These are phyloP conservation scores for Astragalus glycyphyllos DNA, from an alignment of 306 rosid species.

Conservation along the genomic window DNA sequence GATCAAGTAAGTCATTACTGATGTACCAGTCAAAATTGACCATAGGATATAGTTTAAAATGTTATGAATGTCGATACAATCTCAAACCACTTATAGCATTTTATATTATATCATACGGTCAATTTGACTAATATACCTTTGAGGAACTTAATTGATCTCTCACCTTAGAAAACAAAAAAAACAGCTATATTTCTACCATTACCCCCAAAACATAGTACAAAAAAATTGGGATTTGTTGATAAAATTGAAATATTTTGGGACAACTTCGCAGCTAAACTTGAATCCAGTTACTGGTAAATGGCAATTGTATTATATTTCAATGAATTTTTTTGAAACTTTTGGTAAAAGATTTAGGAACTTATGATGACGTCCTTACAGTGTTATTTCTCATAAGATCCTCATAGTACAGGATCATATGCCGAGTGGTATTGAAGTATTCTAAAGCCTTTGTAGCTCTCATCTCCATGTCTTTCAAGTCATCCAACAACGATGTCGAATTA, in stretches of 20 bases:
- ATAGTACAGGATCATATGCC: constrained; percentile 77
- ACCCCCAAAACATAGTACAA: too few species aligned
- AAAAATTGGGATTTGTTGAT: too few species aligned
- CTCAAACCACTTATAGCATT: too few species aligned
- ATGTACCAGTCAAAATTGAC: too few species aligned
- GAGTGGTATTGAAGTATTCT: constrained; percentile 73
- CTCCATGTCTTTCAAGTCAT: constrained; percentile 74
- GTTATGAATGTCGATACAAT: too few species aligned
- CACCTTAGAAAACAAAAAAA: too few species aligned
- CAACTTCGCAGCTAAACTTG: constrained; percentile 8
- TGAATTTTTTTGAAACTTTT: not conserved
- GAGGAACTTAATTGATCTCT: too few species aligned
- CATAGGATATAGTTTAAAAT: too few species aligned
- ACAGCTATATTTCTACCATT: too few species aligned
- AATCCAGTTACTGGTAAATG: not conserved
- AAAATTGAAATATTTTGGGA: not conserved
- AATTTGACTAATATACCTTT: too few species aligned
- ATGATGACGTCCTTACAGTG: constrained; percentile 60
- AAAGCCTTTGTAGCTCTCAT: constrained; percentile 61
- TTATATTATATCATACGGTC: too few species aligned
- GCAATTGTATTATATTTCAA: constrained; percentile 6
- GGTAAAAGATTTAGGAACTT: constrained; percentile 1
- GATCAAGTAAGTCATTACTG: too few species aligned
- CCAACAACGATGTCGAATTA: constrained; percentile 64
- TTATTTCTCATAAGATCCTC: constrained; percentile 79